These are phyloP conservation scores for Pseudocercospora musae DNA, from an alignment of 2,329 filamentous ascomycete genomes.

Conservation along the genomic window DNA sequence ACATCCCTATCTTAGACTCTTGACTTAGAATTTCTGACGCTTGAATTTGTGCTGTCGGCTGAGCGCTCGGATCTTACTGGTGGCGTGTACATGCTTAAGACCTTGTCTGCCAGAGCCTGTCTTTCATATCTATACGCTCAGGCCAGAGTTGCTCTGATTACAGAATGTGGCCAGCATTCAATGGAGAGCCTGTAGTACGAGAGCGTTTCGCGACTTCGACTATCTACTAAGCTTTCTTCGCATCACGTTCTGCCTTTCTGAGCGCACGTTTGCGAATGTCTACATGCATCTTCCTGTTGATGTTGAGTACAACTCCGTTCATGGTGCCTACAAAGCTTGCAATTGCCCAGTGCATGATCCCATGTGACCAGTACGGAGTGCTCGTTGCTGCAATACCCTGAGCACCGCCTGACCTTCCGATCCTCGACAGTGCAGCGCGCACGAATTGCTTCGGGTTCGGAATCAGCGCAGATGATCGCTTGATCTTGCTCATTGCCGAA, in stretches of 20 bases:
- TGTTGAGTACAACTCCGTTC: constrained; percentile 54
- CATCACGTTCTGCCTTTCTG: constrained; percentile 77
- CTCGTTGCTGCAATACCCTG: constrained; percentile 79
- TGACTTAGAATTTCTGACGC: no score
- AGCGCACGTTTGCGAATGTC: constrained; percentile 79
- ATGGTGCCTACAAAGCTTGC: constrained; percentile 58
- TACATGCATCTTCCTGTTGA: constrained; percentile 71
- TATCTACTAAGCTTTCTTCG: constrained; percentile 57
- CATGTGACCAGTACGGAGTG: constrained; percentile 92
- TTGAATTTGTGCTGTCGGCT: no score
- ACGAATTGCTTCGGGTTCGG: constrained; percentile 84
- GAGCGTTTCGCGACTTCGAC: neutral
- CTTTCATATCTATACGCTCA: no score
- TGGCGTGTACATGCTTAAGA: no score
- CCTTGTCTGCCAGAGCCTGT: no score
- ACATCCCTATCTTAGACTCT: no score
- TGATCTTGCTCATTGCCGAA: constrained; percentile 95
- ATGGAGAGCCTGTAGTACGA: no score
- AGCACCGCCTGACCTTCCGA: constrained; percentile 73
- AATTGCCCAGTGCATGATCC: constrained; percentile 79
- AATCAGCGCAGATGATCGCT: constrained; percentile 70
- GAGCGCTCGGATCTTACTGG: no score
- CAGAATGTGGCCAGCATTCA: no score
- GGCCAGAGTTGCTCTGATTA: no score
- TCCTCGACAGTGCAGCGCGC: constrained; percentile 69